Evolutionary conservation across 768 basidiomycete genomes (phyloP).

Genomic region (Psilocybe tampanensis): DNA sequence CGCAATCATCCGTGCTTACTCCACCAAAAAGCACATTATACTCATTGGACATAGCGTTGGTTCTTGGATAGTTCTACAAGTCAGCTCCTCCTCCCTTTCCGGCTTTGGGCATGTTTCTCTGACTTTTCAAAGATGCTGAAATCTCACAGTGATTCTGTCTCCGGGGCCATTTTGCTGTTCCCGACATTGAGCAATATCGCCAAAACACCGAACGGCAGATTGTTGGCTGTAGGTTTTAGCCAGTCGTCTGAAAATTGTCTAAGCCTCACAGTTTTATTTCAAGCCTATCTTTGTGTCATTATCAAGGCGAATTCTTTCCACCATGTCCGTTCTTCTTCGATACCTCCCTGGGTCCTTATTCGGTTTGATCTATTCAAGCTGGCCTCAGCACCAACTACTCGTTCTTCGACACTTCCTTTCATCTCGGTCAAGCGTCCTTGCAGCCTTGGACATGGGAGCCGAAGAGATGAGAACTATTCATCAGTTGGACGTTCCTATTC

Average conservation of each 20-base stretch:
- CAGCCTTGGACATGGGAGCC: slow-evolving; percentile 60
- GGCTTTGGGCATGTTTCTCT: neutral
- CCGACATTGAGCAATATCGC: slow-evolving; percentile 70
- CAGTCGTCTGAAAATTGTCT: neutral
- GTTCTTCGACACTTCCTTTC: slow-evolving; percentile 52
- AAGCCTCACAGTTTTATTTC: neutral
- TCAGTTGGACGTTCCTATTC: slow-evolving; percentile 48
- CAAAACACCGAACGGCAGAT: slow-evolving; percentile 63
- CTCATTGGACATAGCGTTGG: slow-evolving; percentile 74
- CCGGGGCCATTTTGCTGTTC: slow-evolving; percentile 62
- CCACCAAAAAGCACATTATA: slow-evolving; percentile 40
- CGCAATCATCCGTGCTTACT: slow-evolving; percentile 34
- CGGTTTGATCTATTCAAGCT: slow-evolving; percentile 45
- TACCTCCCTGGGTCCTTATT: slow-evolving; percentile 43
- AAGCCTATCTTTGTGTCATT: slow-evolving; percentile 54
- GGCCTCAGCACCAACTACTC: slow-evolving; percentile 48
- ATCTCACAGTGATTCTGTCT: slow-evolving; percentile 36
- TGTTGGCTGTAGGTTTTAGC: slow-evolving; percentile 50
- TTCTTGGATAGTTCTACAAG: slow-evolving; percentile 68
- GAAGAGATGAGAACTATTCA: slow-evolving; percentile 70
- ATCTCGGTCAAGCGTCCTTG: slow-evolving; percentile 52
- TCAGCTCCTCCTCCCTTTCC: slow-evolving; percentile 26
- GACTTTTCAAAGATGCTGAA: slow-evolving; percentile 49
- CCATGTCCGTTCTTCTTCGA: slow-evolving; percentile 45
- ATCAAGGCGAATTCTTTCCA: slow-evolving; percentile 41